phyloP scores from a whole-genome alignment of 768 basidiomycete genomes.

The Megacollybia marginata region DNA sequence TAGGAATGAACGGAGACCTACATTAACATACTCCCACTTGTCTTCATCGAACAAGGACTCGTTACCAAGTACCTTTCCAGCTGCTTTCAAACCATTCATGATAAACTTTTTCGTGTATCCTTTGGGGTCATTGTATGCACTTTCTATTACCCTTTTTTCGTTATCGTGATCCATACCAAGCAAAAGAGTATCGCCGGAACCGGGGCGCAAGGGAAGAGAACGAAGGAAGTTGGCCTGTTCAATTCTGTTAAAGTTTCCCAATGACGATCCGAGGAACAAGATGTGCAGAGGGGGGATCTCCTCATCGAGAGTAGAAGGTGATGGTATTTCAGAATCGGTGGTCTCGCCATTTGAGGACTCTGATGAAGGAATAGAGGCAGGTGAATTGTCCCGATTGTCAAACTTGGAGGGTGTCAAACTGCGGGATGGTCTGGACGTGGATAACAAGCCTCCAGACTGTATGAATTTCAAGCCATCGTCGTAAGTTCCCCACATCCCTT shows the following conservation, averaged over 20 bases:
- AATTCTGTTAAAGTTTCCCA: slow-evolving; percentile 81
- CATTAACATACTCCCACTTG: slow-evolving; percentile 78
- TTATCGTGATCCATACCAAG: slow-evolving; percentile 90
- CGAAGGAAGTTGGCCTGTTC: slow-evolving; percentile 69
- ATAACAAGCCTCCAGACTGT: slow-evolving; percentile 49
- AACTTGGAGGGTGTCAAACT: slow-evolving; percentile 5
- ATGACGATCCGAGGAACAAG: slow-evolving; percentile 84
- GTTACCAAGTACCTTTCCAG: slow-evolving; percentile 62
- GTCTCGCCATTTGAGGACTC: not conserved
- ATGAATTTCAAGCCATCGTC: slow-evolving; percentile 83
- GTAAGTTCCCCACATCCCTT: slow-evolving; percentile 89
- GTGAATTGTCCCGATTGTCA: slow-evolving; percentile 25
- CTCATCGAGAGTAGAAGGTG: slow-evolving; percentile 42
- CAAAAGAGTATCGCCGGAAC: slow-evolving; percentile 74
- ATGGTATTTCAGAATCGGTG: slow-evolving; percentile 16
- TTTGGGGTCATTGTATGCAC: slow-evolving; percentile 78
- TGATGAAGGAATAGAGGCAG: slow-evolving; percentile 22
- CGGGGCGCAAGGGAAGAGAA: slow-evolving; percentile 69
- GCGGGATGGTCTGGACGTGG: slow-evolving; percentile 8
- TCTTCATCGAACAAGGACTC: slow-evolving; percentile 52
- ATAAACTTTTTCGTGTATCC: slow-evolving; percentile 74
- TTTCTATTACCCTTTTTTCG: slow-evolving; percentile 60
- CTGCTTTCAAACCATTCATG: slow-evolving; percentile 75
- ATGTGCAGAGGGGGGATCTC: slow-evolving; percentile 60
- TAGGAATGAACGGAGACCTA: slow-evolving; percentile 18